Evolutionary conservation across 352 stramenopile species (phyloP).

Genomic region (Peronospora destructor): DNA sequence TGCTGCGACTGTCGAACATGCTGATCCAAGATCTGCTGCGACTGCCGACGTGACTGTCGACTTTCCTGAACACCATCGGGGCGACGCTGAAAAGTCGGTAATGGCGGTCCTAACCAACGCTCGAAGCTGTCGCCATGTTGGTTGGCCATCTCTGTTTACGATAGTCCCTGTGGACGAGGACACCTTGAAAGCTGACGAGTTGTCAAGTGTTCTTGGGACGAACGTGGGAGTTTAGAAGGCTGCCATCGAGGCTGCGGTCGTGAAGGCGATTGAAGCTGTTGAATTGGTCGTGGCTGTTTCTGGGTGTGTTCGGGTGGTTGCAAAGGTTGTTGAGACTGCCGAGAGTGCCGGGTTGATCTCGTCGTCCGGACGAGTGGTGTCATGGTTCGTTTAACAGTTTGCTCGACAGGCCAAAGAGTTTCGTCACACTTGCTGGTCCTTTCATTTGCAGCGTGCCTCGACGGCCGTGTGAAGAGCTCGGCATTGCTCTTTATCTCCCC

Average conservation of each 20-base stretch:
- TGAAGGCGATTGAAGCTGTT: not conserved
- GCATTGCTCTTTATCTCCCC: constrained; percentile 18
- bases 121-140: constrained; percentile 1
- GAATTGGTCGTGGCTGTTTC: not conserved
- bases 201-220: not conserved
- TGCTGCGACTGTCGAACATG: constrained; percentile 3
- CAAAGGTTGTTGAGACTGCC: not conserved
- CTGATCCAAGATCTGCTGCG: not conserved
- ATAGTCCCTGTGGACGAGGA: not conserved
- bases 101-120: constrained; percentile 1
- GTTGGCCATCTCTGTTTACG: constrained; percentile 1
- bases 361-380: constrained; percentile 1
- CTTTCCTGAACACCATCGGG: not conserved
- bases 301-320: not conserved
- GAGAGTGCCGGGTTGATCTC: not conserved
- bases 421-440: constrained; percentile 10
- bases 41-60: constrained; percentile 3
- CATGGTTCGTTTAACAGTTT: constrained; percentile 3
- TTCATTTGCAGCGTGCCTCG: constrained; percentile 5
- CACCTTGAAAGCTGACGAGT: not conserved
- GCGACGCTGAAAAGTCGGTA: not conserved
- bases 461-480: constrained; percentile 6
- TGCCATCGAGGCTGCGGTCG: constrained; percentile 2
- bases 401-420: not conserved
- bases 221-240: not conserved